Conservation (phyloP, 2,329 filamentous ascomycete species). For the Myriosclerotinia scirpicola region DNA sequence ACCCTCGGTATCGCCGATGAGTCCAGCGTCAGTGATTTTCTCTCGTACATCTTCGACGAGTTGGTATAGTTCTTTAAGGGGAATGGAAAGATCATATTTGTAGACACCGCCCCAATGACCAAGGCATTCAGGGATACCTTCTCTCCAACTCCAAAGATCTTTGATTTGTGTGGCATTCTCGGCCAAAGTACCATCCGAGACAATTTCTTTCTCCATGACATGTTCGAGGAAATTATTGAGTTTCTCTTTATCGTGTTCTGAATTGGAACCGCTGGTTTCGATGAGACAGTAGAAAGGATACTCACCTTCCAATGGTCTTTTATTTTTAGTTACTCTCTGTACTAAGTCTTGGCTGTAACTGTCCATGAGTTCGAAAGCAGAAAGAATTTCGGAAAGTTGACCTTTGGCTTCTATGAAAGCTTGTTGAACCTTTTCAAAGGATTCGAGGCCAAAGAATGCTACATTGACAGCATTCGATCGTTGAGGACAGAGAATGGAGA, state of each 20-base stretch:
- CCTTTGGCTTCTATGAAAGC: constrained; percentile 88
- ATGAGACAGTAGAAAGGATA: constrained; percentile 96
- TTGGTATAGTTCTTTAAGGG: constrained; percentile 79
- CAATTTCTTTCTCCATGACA: constrained; percentile 84
- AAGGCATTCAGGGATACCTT: constrained; percentile 86
- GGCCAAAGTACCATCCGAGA: constrained; percentile 85
- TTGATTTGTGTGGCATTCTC: constrained; percentile 89
- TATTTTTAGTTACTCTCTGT: constrained; percentile 69
- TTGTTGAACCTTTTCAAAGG: constrained; percentile 82
- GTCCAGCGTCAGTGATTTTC: constrained; percentile 68
- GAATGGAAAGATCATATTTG: constrained; percentile 98
- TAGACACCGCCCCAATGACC: constrained; percentile 93
- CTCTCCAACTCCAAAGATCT: constrained; percentile 86
- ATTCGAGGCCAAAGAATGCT: constrained; percentile 88
- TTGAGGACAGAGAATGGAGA: constrained; percentile 87
- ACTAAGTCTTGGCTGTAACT: constrained; percentile 77
- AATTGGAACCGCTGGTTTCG: constrained; percentile 92
- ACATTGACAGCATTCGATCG: constrained; percentile 88
- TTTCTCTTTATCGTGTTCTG: constrained; percentile 91
- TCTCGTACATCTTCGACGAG: constrained; percentile 83
- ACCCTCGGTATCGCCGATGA: constrained; percentile 73
- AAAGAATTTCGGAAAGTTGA: constrained; percentile 91
- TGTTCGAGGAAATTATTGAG: constrained; percentile 86
- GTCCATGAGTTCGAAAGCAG: constrained; percentile 98
- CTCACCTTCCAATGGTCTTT: constrained; percentile 76